A percentile compares a stretch with the other conserved stretches of the same genome.
phyloP scores from a whole-genome alignment of 148 eudicot species.

The Rhododendron mucronatum region DNA sequence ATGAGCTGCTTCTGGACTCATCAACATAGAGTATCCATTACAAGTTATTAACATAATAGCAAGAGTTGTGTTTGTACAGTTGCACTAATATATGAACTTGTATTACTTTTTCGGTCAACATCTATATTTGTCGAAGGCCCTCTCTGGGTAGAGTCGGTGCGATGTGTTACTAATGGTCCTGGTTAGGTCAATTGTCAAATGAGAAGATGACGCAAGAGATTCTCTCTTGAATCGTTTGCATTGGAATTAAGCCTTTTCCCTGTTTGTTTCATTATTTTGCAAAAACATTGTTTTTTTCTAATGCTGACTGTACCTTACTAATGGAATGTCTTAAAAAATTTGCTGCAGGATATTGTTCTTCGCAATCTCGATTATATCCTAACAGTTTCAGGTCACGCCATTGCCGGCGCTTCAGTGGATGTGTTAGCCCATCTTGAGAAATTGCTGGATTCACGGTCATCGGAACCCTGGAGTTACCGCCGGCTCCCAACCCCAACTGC shows the following conservation, averaged over 20 bases:
- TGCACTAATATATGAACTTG: background rate
- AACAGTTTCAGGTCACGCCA: constrained; percentile 52
- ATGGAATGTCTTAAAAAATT: background rate
- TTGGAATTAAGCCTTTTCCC: background rate
- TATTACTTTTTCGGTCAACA: background rate
- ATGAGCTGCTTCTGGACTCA: background rate
- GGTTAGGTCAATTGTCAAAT: background rate
- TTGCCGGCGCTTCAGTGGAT: constrained; percentile 65
- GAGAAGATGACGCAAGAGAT: background rate
- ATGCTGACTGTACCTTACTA: background rate
- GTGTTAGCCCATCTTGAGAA: constrained; percentile 77
- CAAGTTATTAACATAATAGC: background rate
- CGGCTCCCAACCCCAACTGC: constrained; percentile 94
- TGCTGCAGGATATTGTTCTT: constrained; percentile 72
- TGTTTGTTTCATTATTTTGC: background rate
- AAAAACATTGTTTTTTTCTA: background rate
- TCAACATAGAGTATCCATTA: background rate
- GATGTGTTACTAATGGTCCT: background rate
- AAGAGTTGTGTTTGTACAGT: background rate
- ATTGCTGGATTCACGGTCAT: constrained; percentile 60
- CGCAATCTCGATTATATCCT: constrained; percentile 87
- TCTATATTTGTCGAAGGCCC: background rate
- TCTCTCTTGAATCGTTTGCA: background rate
- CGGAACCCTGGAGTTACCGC: constrained; percentile 89
- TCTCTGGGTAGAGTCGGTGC: background rate